Conservation (phyloP, 441 rosid genomes). For the Pelargonium fulgidum region DNA sequence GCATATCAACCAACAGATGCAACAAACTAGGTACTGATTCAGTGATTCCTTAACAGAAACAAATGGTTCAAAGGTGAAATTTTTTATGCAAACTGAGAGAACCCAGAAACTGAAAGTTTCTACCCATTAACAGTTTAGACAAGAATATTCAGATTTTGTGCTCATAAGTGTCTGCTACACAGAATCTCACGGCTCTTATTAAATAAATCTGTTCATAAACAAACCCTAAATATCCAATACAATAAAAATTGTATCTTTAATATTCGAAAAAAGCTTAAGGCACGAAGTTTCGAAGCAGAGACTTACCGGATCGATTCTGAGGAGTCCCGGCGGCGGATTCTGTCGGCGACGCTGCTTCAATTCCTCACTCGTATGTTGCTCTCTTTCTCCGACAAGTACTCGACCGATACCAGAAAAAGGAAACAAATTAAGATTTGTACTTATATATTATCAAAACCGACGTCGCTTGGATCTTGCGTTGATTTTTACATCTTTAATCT, state of each 20-base stretch:
- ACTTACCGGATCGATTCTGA: not conserved
- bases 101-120: not conserved
- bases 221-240: constrained; percentile 3
- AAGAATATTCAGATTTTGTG: not conserved
- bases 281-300: not conserved
- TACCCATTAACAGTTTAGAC: not conserved
- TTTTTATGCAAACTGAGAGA: not conserved
- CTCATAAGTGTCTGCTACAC: not conserved
- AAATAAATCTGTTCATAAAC: not conserved
- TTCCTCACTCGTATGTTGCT: not conserved
- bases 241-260: not conserved
- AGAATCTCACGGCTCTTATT: not conserved
- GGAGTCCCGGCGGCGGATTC: not conserved
- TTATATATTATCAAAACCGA: too few species aligned
- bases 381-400: not conserved
- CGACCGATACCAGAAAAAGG: too few species aligned
- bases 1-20: not conserved
- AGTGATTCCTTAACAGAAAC: not conserved
- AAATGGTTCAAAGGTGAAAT: not conserved
- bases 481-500: too few species aligned
- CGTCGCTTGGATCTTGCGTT: too few species aligned
- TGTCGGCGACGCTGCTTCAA: not conserved
- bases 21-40: not conserved
- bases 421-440: too few species aligned
- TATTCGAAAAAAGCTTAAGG: not conserved